Conservation (phyloP, 371 early-diverging fungal genomes). For the Choanephora cucurbitarum region DNA sequence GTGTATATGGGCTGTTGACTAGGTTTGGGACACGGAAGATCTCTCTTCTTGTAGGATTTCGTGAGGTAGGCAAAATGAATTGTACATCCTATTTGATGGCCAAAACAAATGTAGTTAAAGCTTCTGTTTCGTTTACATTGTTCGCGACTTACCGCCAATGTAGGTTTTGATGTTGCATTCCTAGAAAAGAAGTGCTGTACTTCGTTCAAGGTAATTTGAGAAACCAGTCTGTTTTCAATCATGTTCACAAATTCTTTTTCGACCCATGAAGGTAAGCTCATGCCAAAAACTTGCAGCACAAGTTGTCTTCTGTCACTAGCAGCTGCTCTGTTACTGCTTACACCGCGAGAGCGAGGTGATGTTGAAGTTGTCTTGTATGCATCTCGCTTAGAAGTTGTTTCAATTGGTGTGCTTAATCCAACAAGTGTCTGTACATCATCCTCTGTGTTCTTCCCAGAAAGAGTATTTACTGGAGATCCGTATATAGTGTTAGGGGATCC, state of each 20-base stretch:
- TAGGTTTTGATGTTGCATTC: constrained; percentile 66
- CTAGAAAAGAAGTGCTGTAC: constrained; percentile 71
- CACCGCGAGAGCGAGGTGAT: constrained; percentile 15
- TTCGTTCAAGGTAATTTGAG: constrained; percentile 63
- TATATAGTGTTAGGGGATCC: constrained; percentile 17
- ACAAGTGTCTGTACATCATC: constrained; percentile 18
- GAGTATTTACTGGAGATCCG: constrained; percentile 15
- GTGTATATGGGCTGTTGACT: constrained; percentile 58
- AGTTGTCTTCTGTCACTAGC: constrained; percentile 46
- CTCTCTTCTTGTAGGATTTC: constrained; percentile 40
- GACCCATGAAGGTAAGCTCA: constrained; percentile 67
- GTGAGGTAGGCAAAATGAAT: constrained; percentile 63
- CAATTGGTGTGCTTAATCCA: constrained; percentile 4
- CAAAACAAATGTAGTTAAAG: background rate
- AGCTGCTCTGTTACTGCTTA: constrained; percentile 19
- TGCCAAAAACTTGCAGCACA: constrained; percentile 73
- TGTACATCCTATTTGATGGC: constrained; percentile 63
- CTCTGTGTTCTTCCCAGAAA: constrained; percentile 6
- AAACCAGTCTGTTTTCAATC: constrained; percentile 65
- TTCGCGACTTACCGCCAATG: constrained; percentile 53
- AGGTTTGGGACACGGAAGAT: constrained; percentile 54
- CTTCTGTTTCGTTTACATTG: background rate
- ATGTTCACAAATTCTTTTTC: constrained; percentile 68
- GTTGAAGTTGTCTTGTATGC: constrained; percentile 4
- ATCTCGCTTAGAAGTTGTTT: constrained; percentile 14